phyloP scores from a whole-genome alignment of 208 protist genomes.

The Acanthamoeba culbertsoni region DNA sequence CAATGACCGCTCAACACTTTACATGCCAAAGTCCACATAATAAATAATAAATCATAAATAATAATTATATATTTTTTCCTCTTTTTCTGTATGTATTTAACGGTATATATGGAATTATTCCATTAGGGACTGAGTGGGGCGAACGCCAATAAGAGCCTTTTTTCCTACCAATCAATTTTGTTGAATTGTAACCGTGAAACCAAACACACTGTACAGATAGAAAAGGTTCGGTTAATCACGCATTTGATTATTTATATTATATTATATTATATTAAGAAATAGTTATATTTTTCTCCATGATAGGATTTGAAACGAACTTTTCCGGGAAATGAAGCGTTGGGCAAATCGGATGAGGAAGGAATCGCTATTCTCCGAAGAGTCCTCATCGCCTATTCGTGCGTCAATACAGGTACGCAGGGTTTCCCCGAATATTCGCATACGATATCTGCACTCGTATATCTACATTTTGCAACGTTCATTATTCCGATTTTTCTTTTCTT shows the following conservation, averaged over 20 bases:
- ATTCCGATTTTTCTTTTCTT: too few relatives aligned
- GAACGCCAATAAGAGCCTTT: slow-evolving; percentile 27
- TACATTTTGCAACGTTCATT: too few relatives aligned
- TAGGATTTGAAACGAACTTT: slow-evolving; percentile 78
- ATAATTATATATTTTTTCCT: too few relatives aligned
- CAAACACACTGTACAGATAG: slow-evolving; percentile 59
- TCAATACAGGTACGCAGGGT: slow-evolving; percentile 47
- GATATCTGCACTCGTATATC: too few relatives aligned
- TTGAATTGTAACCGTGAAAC: slow-evolving; percentile 30
- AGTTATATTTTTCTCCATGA: neutral
- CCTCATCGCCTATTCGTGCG: slow-evolving; percentile 70
- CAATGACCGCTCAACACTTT: too few relatives aligned
- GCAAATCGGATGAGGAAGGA: slow-evolving; percentile 38
- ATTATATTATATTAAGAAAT: too few relatives aligned
- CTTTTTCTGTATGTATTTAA: too few relatives aligned
- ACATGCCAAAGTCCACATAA: too few relatives aligned
- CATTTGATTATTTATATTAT: too few relatives aligned
- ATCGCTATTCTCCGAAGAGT: slow-evolving; percentile 65
- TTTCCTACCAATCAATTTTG: slow-evolving; percentile 47
- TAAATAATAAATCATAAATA: too few relatives aligned
- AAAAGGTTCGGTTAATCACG: too few relatives aligned
- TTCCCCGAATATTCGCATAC: neutral
- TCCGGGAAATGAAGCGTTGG: slow-evolving; percentile 69
- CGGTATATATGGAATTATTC: too few relatives aligned
- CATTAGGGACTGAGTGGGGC: slow-evolving; percentile 17